Evolutionary conservation across 1,284 basidiomycete species (phyloP), one percentile per base, ranked within the genome.

Genomic region (Moniliophthora roreri): DNA sequence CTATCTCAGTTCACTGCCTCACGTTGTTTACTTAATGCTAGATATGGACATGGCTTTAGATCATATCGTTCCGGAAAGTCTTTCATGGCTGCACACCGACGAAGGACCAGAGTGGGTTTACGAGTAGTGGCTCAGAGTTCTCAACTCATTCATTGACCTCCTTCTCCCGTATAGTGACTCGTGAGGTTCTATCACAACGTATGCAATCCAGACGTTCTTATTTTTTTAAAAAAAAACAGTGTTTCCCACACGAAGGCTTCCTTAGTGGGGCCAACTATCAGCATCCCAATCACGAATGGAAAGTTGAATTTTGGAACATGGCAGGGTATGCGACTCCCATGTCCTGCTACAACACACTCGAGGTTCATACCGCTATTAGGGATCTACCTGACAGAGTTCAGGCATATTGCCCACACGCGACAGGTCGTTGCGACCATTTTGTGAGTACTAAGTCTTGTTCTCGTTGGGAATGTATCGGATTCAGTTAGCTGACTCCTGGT

Each of bases 221-320:
- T 48, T 15, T 41, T 21, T n/a, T n/a, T n/a, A n/a, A n/a, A n/a
- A n/a, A n/a, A n/a, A n/a, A n/a, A n/a, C 47, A 91, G 89, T 6
- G 91, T 90, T 42, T 95, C 93, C 13, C 95, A 98, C 68, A 93
- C 93, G 23, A 97, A 97, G 69, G 83, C 91, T 2, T 84, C 91
- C 2, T 76, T 97, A 32, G 74, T 95, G 48, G 94, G 94, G 26
- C 81, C 89, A 18, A 86, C 89, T 1, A 79, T 96, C 61, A 87
- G 87, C 11, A 77, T 96, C 24, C 94, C 94, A 3, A 93, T 97
- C 62, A 91, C 91, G 1, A 80, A 90, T 55, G 92, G 89, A 2
- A 77, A 79, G 44, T 73, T 96, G 57, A 92, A 90, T 60, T 74
- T 95, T 37, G 95, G 93, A 4, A 95, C 91, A 16, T 97, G 93